Evolutionary conservation across 2,329 filamentous ascomycete species (phyloP).

Genomic region (Diaporthe citriasiana): DNA sequence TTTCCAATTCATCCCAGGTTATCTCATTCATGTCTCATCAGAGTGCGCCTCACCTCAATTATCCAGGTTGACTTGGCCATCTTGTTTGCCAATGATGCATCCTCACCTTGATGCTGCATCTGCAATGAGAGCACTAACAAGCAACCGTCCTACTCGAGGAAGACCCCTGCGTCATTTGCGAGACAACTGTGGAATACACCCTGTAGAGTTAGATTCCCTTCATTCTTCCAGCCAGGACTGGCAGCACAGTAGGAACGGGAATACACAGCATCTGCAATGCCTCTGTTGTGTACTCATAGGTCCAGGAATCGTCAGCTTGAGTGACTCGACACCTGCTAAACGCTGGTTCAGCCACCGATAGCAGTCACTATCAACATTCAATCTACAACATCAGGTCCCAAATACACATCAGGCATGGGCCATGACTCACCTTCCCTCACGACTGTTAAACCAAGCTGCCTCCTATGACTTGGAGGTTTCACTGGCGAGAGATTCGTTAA

Average conservation of each 20-base stretch:
- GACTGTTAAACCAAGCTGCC: background rate
- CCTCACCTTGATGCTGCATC: background rate
- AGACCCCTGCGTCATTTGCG: background rate
- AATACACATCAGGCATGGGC: background rate
- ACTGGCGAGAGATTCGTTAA: too few relatives aligned
- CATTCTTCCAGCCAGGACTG: background rate
- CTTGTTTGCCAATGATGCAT: background rate
- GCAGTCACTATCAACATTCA: background rate
- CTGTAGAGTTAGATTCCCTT: background rate
- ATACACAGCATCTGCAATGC: too few relatives aligned
- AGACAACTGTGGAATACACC: background rate
- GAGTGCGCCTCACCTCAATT: too few relatives aligned
- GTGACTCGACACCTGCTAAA: background rate
- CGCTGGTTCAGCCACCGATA: background rate
- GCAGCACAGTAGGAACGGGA: background rate
- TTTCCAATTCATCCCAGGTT: background rate
- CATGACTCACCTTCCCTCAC: background rate
- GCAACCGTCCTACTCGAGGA: too few relatives aligned
- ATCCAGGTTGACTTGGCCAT: too few relatives aligned
- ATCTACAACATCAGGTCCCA: background rate
- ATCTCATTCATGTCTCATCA: background rate
- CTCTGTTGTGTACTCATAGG: too few relatives aligned
- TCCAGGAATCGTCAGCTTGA: background rate
- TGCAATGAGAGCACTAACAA: background rate
- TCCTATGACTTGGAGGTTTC: background rate